Percentiles rank a stretch among this genome's conserved stretches.
Evolutionary conservation across 2,329 filamentous ascomycete species (phyloP).

Genomic region (Fusarium annulatum): DNA sequence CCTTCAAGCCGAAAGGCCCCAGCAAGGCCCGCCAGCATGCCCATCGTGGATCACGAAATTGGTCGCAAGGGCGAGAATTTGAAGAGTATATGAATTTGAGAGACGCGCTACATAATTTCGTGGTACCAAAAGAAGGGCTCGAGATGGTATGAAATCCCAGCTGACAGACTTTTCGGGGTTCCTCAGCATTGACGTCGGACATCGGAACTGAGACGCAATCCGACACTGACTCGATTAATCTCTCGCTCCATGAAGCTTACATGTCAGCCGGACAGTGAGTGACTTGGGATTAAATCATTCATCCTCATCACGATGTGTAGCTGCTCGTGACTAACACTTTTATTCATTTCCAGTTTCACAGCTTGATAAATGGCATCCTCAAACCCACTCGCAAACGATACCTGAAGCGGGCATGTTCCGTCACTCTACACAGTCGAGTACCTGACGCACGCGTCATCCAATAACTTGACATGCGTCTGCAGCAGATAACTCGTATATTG

Average conservation of each 20-base stretch:
- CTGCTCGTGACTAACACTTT: neutral
- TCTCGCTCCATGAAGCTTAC: neutral
- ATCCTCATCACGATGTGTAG: neutral
- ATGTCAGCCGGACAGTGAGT: neutral
- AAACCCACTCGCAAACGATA: fast-evolving
- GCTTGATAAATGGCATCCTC: neutral
- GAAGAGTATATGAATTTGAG: neutral
- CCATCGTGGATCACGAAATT: neutral
- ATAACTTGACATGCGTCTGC: too few relatives aligned
- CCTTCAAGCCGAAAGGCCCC: neutral
- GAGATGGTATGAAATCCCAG: neutral
- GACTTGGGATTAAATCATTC: neutral
- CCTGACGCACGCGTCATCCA: neutral
- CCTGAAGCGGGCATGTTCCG: neutral
- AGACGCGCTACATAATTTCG: neutral
- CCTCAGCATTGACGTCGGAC: neutral
- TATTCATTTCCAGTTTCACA: neutral
- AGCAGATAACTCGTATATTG: too few relatives aligned
- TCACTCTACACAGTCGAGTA: neutral
- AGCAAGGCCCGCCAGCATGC: fast-evolving
- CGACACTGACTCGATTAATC: neutral
- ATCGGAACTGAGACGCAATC: neutral
- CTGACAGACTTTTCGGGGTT: neutral
- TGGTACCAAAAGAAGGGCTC: neutral
- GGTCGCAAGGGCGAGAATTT: neutral